Evolutionary conservation across 345 rosid species (phyloP).

Genomic region (Noccaea bulbosa): DNA sequence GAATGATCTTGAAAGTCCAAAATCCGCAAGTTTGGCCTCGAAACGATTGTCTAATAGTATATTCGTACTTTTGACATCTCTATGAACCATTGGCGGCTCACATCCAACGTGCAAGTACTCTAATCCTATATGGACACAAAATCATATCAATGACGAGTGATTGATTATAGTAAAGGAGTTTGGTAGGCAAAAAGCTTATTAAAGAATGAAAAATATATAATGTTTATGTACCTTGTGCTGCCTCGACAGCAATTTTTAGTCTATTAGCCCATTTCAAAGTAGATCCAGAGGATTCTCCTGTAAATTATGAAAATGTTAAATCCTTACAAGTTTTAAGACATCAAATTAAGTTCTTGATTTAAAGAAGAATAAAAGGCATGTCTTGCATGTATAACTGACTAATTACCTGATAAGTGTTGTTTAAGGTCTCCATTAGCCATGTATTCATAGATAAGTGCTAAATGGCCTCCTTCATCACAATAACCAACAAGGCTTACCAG

Average conservation of each 20-base stretch:
- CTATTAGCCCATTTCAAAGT: constrained; percentile 36
- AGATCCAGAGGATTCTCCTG: constrained; percentile 24
- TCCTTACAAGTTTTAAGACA: not conserved
- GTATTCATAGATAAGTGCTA: constrained; percentile 52
- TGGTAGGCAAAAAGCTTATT: not conserved
- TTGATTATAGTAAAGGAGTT: not conserved
- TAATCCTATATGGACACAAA: constrained; percentile 31
- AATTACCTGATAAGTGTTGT: constrained; percentile 39
- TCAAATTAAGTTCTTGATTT: not conserved
- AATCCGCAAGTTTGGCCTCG: constrained; percentile 54
- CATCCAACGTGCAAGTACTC: constrained; percentile 56
- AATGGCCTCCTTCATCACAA: constrained; percentile 46
- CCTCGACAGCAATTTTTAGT: constrained; percentile 32
- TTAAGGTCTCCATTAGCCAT: constrained; percentile 46
- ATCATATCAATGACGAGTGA: not conserved
- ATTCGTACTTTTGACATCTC: constrained; percentile 55
- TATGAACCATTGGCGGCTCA: constrained; percentile 51
- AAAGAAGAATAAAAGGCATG: not conserved
- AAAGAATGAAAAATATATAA: not conserved
- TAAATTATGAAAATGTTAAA: constrained; percentile 9
- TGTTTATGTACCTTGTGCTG: constrained; percentile 27
- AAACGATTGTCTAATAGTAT: constrained; percentile 48
- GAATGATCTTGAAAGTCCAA: constrained; percentile 52
- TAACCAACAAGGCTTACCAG: constrained; percentile 47
- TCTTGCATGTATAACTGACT: not conserved